Percentiles rank a stretch among this genome's conserved stretches.
Evolutionary conservation across 495 filamentous ascomycete genomes (phyloP).

Genomic region (Penicillium lividum): DNA sequence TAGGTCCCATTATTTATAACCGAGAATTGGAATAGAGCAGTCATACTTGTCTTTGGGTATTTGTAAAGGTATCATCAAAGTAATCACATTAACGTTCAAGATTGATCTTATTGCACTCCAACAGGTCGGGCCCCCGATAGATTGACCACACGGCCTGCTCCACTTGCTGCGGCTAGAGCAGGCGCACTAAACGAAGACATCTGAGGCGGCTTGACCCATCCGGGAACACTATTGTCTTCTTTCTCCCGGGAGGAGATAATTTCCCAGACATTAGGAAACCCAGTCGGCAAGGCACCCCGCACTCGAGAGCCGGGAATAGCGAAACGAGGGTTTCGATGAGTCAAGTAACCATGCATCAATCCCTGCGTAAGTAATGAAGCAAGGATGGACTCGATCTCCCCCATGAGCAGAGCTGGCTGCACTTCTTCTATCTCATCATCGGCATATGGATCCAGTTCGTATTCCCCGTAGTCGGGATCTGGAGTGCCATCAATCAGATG

Average conservation of each 20-base stretch:
- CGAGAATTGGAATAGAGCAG: background rate
- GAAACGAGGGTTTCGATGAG: conserved; percentile 71
- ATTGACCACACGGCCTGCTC: conserved; percentile 54
- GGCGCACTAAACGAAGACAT: conserved; percentile 18
- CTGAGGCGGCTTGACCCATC: conserved; percentile 51
- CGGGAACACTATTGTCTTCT: conserved; percentile 49
- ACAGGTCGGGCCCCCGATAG: conserved; percentile 53
- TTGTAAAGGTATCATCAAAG: background rate
- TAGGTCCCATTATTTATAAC: too few relatives aligned
- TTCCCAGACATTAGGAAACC: conserved; percentile 63
- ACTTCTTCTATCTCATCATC: conserved; percentile 23
- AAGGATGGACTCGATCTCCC: conserved; percentile 76
- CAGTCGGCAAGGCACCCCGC: conserved; percentile 59
- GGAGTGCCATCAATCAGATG: conserved; percentile 40
- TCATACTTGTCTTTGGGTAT: background rate
- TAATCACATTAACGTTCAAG: background rate
- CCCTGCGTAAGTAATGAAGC: conserved; percentile 77
- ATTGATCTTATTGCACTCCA: conserved; percentile 37
- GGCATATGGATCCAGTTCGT: conserved; percentile 44
- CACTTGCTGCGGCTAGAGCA: conserved; percentile 31
- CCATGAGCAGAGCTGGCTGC: conserved; percentile 50
- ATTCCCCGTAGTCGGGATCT: conserved; percentile 46
- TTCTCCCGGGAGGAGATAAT: conserved; percentile 50
- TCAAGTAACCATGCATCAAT: conserved; percentile 84
- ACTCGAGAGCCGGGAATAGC: conserved; percentile 79